A percentile compares a stretch with the other conserved stretches of the same genome.
These are phyloP conservation scores for Coemansia sp. DNA, from an alignment of 192 early-diverging fungal species.

Conservation along the genomic window DNA sequence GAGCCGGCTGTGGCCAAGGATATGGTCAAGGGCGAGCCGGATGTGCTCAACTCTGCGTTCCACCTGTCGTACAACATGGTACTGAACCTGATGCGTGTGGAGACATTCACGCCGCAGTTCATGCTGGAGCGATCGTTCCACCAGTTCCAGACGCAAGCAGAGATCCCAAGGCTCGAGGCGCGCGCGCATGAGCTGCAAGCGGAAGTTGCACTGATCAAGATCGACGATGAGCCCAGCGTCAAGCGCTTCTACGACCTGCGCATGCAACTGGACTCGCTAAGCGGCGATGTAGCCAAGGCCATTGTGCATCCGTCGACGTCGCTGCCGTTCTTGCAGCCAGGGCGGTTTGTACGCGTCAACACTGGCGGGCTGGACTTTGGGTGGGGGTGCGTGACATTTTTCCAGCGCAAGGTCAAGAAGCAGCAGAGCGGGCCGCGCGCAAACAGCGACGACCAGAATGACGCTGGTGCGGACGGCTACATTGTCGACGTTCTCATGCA, in stretches of 20 bases:
- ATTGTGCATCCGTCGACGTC: constrained; percentile 78
- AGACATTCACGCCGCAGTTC: constrained; percentile 87
- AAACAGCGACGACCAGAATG: constrained; percentile 31
- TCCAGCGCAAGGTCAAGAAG: constrained; percentile 56
- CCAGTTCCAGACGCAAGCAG: constrained; percentile 86
- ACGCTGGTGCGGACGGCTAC: constrained; percentile 57
- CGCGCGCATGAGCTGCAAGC: constrained; percentile 47
- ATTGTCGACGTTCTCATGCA: constrained; percentile 85
- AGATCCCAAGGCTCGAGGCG: constrained; percentile 72
- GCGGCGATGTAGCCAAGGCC: constrained; percentile 68
- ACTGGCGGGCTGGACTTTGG: constrained; percentile 76
- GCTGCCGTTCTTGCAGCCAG: constrained; percentile 83
- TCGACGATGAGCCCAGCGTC: constrained; percentile 72
- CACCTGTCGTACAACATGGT: constrained; percentile 97
- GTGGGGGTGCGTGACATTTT: constrained; percentile 86
- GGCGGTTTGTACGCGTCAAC: constrained; percentile 71
- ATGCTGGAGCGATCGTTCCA: constrained; percentile 91
- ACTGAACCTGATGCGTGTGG: constrained; percentile 90
- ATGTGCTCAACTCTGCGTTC: constrained; percentile 91
- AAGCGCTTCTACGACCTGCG: constrained; percentile 75
- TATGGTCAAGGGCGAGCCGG: constrained; percentile 87
- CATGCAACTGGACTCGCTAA: constrained; percentile 64
- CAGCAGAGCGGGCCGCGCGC: constrained; percentile 7
- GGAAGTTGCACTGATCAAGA: constrained; percentile 45
- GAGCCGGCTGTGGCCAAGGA: constrained; percentile 86